These are phyloP conservation scores for Trichosanthes cucumerina DNA, from an alignment of 306 rosid genomes.

Conservation along the genomic window DNA sequence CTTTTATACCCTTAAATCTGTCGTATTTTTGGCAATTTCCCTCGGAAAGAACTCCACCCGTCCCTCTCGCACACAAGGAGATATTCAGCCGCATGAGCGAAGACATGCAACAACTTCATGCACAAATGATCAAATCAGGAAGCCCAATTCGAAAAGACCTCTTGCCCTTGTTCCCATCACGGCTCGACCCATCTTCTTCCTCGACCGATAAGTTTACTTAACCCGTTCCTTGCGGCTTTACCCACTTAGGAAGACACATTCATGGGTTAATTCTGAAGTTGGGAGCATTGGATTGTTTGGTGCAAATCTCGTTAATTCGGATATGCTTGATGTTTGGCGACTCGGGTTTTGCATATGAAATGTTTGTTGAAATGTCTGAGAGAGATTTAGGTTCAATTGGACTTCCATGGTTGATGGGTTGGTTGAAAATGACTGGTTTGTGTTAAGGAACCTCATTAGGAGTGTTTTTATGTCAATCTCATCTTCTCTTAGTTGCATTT, in stretches of 20 bases:
- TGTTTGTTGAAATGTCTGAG: constrained; percentile 39
- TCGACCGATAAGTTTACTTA: constrained; percentile 35
- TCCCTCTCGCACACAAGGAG: too few species aligned
- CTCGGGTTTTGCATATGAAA: constrained; percentile 16
- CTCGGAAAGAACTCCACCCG: too few species aligned
- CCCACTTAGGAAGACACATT: constrained; percentile 31
- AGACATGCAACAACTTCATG: constrained; percentile 45
- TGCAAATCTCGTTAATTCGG: constrained; percentile 26
- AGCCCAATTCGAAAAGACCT: constrained; percentile 8
- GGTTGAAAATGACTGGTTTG: constrained; percentile 13
- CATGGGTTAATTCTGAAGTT: constrained; percentile 22
- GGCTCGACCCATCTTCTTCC: not conserved
- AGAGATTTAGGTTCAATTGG: constrained; percentile 50
- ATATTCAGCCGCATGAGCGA: constrained; percentile 23
- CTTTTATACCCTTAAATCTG: too few species aligned
- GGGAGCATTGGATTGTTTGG: constrained; percentile 24
- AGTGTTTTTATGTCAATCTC: not conserved
- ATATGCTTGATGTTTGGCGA: constrained; percentile 26
- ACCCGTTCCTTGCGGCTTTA: constrained; percentile 32
- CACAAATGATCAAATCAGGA: constrained; percentile 31
- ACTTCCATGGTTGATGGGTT: constrained; percentile 36
- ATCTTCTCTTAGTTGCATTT: not conserved
- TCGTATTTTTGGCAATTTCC: too few species aligned
- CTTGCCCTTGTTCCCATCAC: not conserved
- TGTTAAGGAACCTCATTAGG: too few species aligned